Evolutionary conservation across 2,329 filamentous ascomycete genomes (phyloP).

Genomic region (Diaporthe australafricana): DNA sequence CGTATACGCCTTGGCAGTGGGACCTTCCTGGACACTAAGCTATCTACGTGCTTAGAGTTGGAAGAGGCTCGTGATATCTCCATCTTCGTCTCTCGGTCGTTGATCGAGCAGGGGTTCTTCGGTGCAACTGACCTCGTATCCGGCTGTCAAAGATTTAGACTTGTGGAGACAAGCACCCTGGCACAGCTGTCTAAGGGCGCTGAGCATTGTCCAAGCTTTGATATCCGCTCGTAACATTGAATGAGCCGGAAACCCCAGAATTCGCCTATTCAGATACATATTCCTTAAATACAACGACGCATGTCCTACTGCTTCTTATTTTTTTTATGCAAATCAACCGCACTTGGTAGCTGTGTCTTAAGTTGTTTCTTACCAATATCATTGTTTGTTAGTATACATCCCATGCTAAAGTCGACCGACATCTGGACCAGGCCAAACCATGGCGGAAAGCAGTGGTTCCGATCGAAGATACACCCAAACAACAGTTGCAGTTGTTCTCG

Average conservation of each 20-base stretch:
- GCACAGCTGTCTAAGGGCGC: neutral
- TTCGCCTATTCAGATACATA: neutral
- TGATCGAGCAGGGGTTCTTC: neutral
- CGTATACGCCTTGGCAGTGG: neutral
- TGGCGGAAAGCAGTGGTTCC: neutral
- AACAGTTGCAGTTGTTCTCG: slow-evolving; percentile 2
- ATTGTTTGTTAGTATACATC: neutral
- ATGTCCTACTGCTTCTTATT: neutral
- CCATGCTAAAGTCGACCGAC: neutral
- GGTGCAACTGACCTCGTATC: slow-evolving; percentile 14
- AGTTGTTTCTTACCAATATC: too few species aligned
- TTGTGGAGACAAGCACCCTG: neutral
- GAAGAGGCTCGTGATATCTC: neutral
- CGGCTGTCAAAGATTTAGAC: slow-evolving; percentile 10
- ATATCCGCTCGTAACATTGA: neutral
- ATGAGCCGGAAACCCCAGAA: neutral
- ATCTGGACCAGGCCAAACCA: neutral
- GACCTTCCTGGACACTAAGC: neutral
- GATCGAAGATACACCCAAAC: neutral
- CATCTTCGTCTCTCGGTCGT: neutral
- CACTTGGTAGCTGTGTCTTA: neutral
- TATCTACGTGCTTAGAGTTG: neutral
- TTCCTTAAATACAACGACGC: neutral
- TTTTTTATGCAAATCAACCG: neutral
- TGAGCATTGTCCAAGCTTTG: neutral